Evolutionary conservation across 768 basidiomycete genomes (phyloP), one percentile per base, ranked within the genome.

Genomic region (Ramaria rubella): DNA sequence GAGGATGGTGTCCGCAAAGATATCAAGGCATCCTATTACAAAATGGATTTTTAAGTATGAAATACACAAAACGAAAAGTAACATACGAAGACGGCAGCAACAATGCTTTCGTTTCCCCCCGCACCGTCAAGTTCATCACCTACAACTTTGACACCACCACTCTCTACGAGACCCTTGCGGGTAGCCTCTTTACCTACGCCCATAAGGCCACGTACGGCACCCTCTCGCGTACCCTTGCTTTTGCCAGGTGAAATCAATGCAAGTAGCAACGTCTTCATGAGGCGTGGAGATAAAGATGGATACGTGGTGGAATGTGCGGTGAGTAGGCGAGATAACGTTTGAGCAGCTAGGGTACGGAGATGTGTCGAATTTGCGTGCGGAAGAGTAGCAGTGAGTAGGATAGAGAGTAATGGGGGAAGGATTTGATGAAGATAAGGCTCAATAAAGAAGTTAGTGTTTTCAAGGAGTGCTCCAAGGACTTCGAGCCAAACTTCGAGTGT

Each of bases 361-460:
- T 83, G 81, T 2, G 78, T 83, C 17, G 86, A 78, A 55, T 88
- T 80, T 6, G 81, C 75, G 34, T 80, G 77, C 0, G 91, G 91
- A 3, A 98, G 81, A 17, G 87, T 80, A 1, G 91, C 87, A 60
- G 95, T 90, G 7, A 99, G 78, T 46, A 99, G 81, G 56, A 87
- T 87, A 5, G 95, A 96, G 30, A 99, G 81, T 52, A 97, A 81
- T 0, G 94, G 87, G 1, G 94, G 94, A 0, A 98, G 81, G 15
- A 98, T 78, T 86, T 98, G 95, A 65, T 98, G 96, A 4, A 98
- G 79, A 67, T 96, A 98, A 43, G 95, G 96, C 70, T 99, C 96
- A 23, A 97, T 83, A 67, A 97, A 97, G 5, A 99, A 74, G 0
- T 89, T 87, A 29, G 79, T 74, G 69, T 98, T 99, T 54, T 89